Evolutionary conservation across 2,329 filamentous ascomycete genomes (phyloP).

Genomic region (Colletotrichum noveboracense): DNA sequence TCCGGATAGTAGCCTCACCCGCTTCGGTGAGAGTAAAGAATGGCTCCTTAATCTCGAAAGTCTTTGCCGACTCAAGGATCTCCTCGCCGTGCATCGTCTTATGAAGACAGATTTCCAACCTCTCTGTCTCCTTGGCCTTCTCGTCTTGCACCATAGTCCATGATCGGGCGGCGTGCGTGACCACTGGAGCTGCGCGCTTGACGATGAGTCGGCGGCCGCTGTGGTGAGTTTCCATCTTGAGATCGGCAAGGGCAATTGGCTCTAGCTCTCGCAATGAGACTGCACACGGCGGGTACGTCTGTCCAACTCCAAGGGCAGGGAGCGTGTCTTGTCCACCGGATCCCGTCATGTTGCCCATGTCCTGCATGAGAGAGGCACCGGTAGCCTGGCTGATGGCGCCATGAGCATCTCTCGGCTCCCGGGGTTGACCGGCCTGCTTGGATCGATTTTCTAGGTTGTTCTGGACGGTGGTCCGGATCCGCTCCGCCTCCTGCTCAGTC

Average conservation of each 20-base stretch:
- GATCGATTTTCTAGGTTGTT: slow-evolving; percentile 26
- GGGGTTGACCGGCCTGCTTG: slow-evolving; percentile 22
- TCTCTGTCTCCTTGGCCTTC: slow-evolving; percentile 28
- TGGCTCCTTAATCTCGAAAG: slow-evolving; percentile 53
- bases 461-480: slow-evolving; percentile 29
- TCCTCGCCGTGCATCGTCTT: slow-evolving; percentile 36
- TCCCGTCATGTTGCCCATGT: slow-evolving; percentile 30
- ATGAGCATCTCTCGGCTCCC: slow-evolving; percentile 19
- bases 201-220: slow-evolving; percentile 29
- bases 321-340: slow-evolving; percentile 26
- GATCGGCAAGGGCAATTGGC: slow-evolving; percentile 28
- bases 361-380: slow-evolving; percentile 34
- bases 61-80: slow-evolving; percentile 34
- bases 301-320: slow-evolving; percentile 31
- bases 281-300: slow-evolving; percentile 30
- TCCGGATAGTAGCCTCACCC: slow-evolving; percentile 43
- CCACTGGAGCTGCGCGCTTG: slow-evolving; percentile 22
- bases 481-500: slow-evolving; percentile 32
- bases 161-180: slow-evolving; percentile 26
- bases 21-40: slow-evolving; percentile 49
- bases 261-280: slow-evolving; percentile 22
- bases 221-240: slow-evolving; percentile 35
- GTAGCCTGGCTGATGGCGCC: slow-evolving; percentile 11
- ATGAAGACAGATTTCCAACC: slow-evolving; percentile 37
- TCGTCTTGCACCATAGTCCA: slow-evolving; percentile 36